These are phyloP conservation scores for Aspergillus ustus DNA, from an alignment of 2,329 filamentous ascomycete species.

Conservation along the genomic window DNA sequence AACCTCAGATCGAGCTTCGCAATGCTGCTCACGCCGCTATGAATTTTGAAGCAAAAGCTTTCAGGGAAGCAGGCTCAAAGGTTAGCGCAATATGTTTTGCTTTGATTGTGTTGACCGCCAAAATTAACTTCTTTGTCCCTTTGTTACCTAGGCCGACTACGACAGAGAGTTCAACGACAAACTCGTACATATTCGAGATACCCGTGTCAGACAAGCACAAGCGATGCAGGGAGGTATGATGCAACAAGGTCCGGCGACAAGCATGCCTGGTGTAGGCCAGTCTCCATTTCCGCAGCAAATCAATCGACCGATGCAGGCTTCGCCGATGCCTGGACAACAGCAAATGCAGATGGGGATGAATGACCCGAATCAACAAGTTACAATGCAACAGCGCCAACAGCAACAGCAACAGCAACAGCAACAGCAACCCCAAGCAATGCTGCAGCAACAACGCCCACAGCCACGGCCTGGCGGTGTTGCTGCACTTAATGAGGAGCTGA, in stretches of 20 bases:
- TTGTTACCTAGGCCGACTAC: constrained; percentile 43
- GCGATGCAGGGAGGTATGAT: constrained; percentile 48
- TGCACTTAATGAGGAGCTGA: constrained; percentile 41
- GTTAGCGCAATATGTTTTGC: constrained; percentile 21
- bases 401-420: constrained; percentile 38
- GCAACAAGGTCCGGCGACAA: constrained; percentile 37
- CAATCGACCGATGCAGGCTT: constrained; percentile 56
- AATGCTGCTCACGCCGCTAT: constrained; percentile 47
- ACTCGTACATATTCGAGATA: constrained; percentile 50
- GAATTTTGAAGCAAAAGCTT: constrained; percentile 51
- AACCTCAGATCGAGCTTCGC: constrained; percentile 45
- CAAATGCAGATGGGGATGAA: constrained; percentile 44
- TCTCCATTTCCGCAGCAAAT: constrained; percentile 56
- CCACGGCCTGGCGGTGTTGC: constrained; percentile 34
- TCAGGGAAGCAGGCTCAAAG: constrained; percentile 45
- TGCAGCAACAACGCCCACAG: constrained; percentile 35
- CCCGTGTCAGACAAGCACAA: constrained; percentile 48
- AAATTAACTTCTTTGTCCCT: background rate
- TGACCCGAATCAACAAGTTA: constrained; percentile 36
- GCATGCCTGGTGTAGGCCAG: constrained; percentile 39
- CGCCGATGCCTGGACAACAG: constrained; percentile 50
- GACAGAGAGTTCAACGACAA: constrained; percentile 51
- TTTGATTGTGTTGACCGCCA: background rate
- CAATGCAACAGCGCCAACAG: constrained; percentile 42
- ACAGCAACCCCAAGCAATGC: constrained; percentile 31